Evolutionary conservation across 2,329 filamentous ascomycete genomes (phyloP).

Genomic region (Xylaria sp.): DNA sequence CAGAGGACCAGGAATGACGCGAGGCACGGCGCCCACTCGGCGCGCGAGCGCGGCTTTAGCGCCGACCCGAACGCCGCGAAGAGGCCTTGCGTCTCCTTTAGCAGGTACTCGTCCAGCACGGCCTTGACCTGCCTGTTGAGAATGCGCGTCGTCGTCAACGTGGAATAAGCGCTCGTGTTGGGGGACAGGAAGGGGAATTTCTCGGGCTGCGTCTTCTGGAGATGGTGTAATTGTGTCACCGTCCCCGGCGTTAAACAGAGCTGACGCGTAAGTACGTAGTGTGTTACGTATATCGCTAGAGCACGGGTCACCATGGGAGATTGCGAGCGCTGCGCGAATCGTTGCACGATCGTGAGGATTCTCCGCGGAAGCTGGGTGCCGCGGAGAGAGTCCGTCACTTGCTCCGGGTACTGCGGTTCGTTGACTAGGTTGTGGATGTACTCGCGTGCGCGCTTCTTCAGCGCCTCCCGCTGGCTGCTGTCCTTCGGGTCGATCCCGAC

Average conservation of each 20-base stretch:
- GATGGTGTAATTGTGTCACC: conserved; percentile 53
- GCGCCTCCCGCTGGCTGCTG: conserved; percentile 55
- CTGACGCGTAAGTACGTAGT: conserved; percentile 67
- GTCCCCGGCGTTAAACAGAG: conserved; percentile 61
- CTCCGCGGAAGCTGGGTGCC: conserved; percentile 59
- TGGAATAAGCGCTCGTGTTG: conserved; percentile 25
- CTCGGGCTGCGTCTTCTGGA: conserved; percentile 56
- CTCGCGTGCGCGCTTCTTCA: conserved; percentile 58
- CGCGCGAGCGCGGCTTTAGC: conserved; percentile 64
- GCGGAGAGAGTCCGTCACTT: conserved; percentile 60
- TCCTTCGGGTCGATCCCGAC: conserved; percentile 61
- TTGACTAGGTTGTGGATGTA: conserved; percentile 61
- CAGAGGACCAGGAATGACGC: conserved; percentile 67
- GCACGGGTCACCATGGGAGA: conserved; percentile 63
- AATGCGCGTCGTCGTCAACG: conserved; percentile 59
- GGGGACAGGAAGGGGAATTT: conserved; percentile 39
- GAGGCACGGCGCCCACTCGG: conserved; percentile 66
- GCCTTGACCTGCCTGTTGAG: conserved; percentile 67
- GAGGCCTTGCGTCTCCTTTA: conserved; percentile 61
- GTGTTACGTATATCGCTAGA: conserved; percentile 64
- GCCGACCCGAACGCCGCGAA: conserved; percentile 64
- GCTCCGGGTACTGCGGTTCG: conserved; percentile 60
- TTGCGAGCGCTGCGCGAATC: conserved; percentile 54
- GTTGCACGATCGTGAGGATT: conserved; percentile 60
- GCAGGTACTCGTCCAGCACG: conserved; percentile 65